These are phyloP conservation scores for Dryas integrifolia DNA, from an alignment of 331 rosid genomes.

Conservation along the genomic window DNA sequence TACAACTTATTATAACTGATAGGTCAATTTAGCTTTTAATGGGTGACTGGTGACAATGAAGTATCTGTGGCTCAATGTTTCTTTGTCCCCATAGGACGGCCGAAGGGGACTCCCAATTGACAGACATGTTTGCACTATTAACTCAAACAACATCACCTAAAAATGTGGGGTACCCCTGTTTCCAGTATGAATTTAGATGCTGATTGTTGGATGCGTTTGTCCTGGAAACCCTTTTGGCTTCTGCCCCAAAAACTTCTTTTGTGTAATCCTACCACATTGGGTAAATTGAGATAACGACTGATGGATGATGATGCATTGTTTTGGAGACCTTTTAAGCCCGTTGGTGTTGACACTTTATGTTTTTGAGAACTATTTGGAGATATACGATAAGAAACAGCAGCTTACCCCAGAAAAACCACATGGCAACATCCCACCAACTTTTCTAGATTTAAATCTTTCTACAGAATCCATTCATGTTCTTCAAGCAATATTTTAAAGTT, in stretches of 20 bases:
- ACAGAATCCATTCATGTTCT: no score
- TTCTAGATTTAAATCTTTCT: neutral
- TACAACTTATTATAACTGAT: constrained; percentile 8
- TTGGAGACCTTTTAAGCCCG: no score
- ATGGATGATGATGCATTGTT: neutral
- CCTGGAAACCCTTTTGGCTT: neutral
- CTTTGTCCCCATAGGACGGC: constrained; percentile 30
- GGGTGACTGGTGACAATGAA: constrained; percentile 26
- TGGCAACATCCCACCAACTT: neutral
- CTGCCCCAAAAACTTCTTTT: neutral
- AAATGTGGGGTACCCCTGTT: constrained; percentile 29
- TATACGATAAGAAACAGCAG: no score
- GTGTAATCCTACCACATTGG: neutral
- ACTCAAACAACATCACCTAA: constrained; percentile 20
- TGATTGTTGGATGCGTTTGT: neutral
- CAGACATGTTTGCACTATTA: constrained; percentile 22
- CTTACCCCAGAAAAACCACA: no score
- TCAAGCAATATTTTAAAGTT: no score
- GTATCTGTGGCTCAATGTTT: constrained; percentile 28
- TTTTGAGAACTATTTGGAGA: no score
- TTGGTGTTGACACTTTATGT: no score
- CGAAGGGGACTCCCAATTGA: constrained; percentile 25
- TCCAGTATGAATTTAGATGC: constrained; percentile 11
- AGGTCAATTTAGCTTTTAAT: constrained; percentile 36
- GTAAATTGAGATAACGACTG: constrained; percentile 15